These are phyloP conservation scores for Tephrocybe sp. DNA, from an alignment of 768 basidiomycete genomes.

Conservation along the genomic window DNA sequence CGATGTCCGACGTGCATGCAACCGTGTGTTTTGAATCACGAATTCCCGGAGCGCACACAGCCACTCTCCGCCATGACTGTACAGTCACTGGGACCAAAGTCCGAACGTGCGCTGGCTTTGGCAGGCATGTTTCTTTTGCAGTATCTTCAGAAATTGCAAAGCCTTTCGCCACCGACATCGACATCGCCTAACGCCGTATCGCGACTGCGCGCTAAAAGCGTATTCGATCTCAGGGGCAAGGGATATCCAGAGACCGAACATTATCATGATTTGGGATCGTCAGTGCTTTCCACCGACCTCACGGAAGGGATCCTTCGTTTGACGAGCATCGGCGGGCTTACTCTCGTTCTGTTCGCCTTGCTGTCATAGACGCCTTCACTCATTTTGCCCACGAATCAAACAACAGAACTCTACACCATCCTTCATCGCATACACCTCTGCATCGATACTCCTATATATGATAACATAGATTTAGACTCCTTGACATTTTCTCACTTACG, in stretches of 20 bases:
- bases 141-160: neutral
- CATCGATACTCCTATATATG: neutral
- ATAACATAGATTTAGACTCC: no score
- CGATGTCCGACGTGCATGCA: conserved; percentile 13
- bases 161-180: neutral
- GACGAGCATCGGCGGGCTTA: conserved; percentile 16
- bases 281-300: conserved; percentile 5
- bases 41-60: neutral
- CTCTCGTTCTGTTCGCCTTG: conserved; percentile 12
- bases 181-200: neutral
- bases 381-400: neutral
- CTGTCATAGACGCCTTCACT: neutral
- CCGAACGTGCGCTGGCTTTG: neutral
- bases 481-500: no score
- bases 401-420: neutral
- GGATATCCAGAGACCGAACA: conserved; percentile 12
- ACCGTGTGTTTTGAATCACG: conserved; percentile 1
- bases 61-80: neutral
- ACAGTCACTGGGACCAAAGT: neutral
- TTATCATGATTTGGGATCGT: neutral
- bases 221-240: conserved; percentile 1
- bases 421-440: neutral
- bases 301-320: conserved; percentile 12
- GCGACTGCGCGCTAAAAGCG: neutral
- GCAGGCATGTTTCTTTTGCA: neutral